A percentile compares a stretch with the other conserved stretches of the same genome.
Evolutionary conservation across 768 basidiomycete species (phyloP).

Genomic region (Panellus pusillus): DNA sequence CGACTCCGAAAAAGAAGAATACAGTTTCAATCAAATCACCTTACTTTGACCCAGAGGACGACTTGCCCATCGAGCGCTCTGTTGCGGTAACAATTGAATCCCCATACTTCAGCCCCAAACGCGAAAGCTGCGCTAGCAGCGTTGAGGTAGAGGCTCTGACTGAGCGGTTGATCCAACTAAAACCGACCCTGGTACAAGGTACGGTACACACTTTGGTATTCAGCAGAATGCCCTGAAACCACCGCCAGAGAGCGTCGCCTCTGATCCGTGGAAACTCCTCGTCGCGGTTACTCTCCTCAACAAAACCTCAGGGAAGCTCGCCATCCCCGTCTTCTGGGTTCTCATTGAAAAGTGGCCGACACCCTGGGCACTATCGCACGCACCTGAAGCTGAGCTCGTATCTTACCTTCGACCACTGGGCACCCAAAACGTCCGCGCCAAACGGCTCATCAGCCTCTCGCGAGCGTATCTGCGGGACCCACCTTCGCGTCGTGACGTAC

Average conservation of each 20-base stretch:
- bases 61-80: too few species aligned
- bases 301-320: conserved; percentile 61
- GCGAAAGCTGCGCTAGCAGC: conserved; percentile 11
- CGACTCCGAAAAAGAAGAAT: conserved; percentile 6
- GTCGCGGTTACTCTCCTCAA: conserved; percentile 70
- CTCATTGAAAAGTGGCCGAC: conserved; percentile 60
- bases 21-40: not conserved
- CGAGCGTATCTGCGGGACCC: conserved; percentile 48
- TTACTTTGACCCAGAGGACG: too few species aligned
- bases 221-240: not conserved
- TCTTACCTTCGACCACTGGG: conserved; percentile 55
- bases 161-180: conserved; percentile 27
- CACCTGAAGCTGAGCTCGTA: conserved; percentile 42
- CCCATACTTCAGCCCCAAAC: conserved; percentile 10
- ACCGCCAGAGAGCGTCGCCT: conserved; percentile 48
- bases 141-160: conserved; percentile 22
- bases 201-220: not conserved
- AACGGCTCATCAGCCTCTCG: conserved; percentile 57
- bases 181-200: conserved; percentile 45
- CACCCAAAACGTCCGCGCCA: conserved; percentile 55
- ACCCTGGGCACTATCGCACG: conserved; percentile 51
- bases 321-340: conserved; percentile 65
- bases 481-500: conserved; percentile 32
- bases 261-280: conserved; percentile 69
- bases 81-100: not conserved